Percentiles rank a stretch among this genome's conserved stretches.
These are phyloP conservation scores for Coleophoma crateriformis DNA, from an alignment of 2,329 filamentous ascomycete genomes.

Conservation along the genomic window DNA sequence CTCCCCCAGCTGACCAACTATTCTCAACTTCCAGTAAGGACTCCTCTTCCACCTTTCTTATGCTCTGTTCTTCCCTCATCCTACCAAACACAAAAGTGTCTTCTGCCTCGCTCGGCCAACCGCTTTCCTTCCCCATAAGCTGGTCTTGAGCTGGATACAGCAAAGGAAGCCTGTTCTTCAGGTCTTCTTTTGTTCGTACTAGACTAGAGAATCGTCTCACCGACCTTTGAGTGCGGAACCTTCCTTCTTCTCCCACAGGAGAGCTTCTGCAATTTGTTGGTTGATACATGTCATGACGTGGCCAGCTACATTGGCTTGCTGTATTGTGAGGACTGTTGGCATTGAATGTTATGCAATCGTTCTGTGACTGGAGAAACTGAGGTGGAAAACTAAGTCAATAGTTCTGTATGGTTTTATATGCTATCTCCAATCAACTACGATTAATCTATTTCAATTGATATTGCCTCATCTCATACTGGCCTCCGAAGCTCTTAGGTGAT, in stretches of 20 bases:
- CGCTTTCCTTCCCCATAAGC: neutral
- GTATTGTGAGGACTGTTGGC: too few relatives aligned
- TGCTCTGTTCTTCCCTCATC: too few relatives aligned
- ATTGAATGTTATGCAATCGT: too few relatives aligned
- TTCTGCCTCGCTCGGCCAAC: conserved; percentile 1
- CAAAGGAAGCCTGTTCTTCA: neutral
- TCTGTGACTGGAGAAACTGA: too few relatives aligned
- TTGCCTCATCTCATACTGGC: neutral
- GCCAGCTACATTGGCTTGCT: too few relatives aligned
- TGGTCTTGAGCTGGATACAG: conserved; percentile 3
- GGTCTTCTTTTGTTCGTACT: neutral
- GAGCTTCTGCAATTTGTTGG: neutral
- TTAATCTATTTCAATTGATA: neutral
- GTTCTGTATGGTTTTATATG: too few relatives aligned
- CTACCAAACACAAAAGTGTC: neutral
- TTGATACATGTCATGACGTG: neutral
- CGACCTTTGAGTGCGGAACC: conserved; percentile 2
- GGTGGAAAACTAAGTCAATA: too few relatives aligned
- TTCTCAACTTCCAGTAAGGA: too few relatives aligned
- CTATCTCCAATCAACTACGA: neutral
- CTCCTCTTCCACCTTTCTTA: too few relatives aligned
- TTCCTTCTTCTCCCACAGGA: neutral
- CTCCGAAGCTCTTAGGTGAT: conserved; percentile 11
- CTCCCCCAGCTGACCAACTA: too few relatives aligned
- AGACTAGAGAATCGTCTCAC: neutral